Base-by-base conservation (phyloP, 2,329 filamentous ascomycete genomes). In the Aspergillus sp. region DNA sequence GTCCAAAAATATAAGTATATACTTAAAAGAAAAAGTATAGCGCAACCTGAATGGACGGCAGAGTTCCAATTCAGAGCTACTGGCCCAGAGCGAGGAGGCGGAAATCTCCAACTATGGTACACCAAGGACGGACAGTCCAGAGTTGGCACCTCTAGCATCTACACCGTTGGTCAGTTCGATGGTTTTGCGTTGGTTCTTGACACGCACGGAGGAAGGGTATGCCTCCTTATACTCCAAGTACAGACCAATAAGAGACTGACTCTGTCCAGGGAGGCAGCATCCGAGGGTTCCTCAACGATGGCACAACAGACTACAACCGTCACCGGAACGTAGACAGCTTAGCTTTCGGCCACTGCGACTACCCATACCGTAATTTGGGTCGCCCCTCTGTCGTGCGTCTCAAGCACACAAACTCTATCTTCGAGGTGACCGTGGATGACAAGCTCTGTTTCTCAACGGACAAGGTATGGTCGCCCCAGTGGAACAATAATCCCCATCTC, bases 91-190 rank as follows among this genome's bases (percentile, higher is more conserved):
- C 78, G 88, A 58, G 89, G 84, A 44, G 83, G 85, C 49, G 93
- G 93, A 43, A 96, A 94, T 70, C 74, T 98, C 57, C 91, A 97
- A 69, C 78, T 98, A 60, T 98, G 93, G 93, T 88, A 94, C 62
- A 84, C 81, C 45, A 83, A 82, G 58, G 79, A 87, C 51, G 86
- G 86, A 27, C 72, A 80, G 57, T 70, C 77, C 51, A 74, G 76
- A 25, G 74, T 95, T 47, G 84, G 83, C 47, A 79, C 83, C 20
- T 79, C 81, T 54, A 94, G 88, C 68, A 82, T 95, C 57, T 95
- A 96, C 71, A 93, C 86, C 0, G 85, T 85, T 7, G 82, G 82
- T 46, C 82, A 81, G 58, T 98, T 95, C 60, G 91, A 97, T 60
- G 93, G 93, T n/a, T 74, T 98, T 56, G 90, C 82, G 30, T 73